Percentiles rank a stretch among this genome's conserved stretches.
phyloP scores from a whole-genome alignment of 805 yeast species.

The Maudiozyma barnettii region DNA sequence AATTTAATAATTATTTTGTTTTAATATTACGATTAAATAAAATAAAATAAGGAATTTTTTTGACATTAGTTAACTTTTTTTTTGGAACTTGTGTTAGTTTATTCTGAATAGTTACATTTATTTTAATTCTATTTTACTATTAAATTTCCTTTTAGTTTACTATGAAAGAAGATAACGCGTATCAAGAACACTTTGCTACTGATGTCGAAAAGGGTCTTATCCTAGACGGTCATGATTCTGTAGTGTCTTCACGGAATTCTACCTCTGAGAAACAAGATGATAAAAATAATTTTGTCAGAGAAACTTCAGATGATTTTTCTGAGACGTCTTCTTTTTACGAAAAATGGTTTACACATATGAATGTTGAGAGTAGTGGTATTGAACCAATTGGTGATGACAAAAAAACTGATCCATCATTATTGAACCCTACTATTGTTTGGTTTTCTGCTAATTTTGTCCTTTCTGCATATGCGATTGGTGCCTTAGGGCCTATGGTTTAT shows the following conservation, averaged over 20 bases:
- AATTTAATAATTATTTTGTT: no score
- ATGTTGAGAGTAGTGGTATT: conserved; percentile 64
- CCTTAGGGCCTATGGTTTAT: conserved; percentile 52
- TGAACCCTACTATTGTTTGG: conserved; percentile 81
- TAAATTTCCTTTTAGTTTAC: no score
- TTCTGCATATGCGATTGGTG: conserved; percentile 75
- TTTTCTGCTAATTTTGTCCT: conserved; percentile 80
- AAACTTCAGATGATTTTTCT: background rate
- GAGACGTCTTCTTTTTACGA: background rate
- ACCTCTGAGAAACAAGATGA: background rate
- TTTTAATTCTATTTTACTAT: no score
- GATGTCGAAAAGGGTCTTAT: background rate
- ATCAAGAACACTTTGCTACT: background rate
- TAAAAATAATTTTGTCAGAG: background rate
- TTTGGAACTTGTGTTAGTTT: no score
- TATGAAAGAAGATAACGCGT: background rate
- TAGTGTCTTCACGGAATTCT: background rate
- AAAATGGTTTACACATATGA: conserved; percentile 9
- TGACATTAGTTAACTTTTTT: no score
- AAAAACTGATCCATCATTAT: conserved; percentile 51
- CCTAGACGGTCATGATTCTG: background rate
- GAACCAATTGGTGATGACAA: conserved; percentile 73
- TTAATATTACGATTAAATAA: no score
- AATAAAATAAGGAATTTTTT: no score
- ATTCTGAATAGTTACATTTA: no score